Conservation (phyloP, 805 yeast species). For the Lipomyces mesembrius region DNA sequence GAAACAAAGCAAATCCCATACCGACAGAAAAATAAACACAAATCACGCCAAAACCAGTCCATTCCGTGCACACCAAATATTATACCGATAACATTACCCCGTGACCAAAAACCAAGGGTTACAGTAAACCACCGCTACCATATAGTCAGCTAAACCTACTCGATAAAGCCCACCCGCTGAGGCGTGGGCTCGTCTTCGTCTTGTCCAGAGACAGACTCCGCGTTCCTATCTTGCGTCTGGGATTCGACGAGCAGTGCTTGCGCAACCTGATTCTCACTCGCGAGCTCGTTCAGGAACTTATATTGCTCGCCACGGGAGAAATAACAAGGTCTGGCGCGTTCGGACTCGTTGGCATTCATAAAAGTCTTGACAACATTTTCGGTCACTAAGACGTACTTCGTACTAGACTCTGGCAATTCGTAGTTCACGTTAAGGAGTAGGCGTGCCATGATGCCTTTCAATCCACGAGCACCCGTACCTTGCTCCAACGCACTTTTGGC, state of each 20-base stretch:
- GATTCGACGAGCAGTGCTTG: not conserved
- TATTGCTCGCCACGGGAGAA: conserved; percentile 33
- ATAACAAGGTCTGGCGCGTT: conserved; percentile 35
- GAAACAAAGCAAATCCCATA: not conserved
- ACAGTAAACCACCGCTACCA: not conserved
- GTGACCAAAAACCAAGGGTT: not conserved
- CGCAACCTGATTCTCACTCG: conserved; percentile 19
- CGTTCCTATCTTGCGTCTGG: not conserved
- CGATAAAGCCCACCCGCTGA: not conserved
- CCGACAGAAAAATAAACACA: not conserved
- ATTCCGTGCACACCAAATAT: not conserved
- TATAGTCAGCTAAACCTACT: not conserved
- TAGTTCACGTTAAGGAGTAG: conserved; percentile 48
- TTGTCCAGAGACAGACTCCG: not conserved
- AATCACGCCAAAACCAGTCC: not conserved
- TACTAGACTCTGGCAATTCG: conserved; percentile 64
- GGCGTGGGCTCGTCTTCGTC: not conserved
- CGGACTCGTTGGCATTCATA: conserved; percentile 12
- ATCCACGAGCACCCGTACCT: conserved; percentile 67
- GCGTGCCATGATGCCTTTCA: conserved; percentile 56
- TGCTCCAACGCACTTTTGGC: conserved; percentile 56
- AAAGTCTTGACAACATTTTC: conserved; percentile 46
- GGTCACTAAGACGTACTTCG: conserved; percentile 56
- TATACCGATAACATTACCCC: not conserved
- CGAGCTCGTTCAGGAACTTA: conserved; percentile 24